Evolutionary conservation across 192 early-diverging fungal species (phyloP).

Genomic region (Diversispora eburnea): DNA sequence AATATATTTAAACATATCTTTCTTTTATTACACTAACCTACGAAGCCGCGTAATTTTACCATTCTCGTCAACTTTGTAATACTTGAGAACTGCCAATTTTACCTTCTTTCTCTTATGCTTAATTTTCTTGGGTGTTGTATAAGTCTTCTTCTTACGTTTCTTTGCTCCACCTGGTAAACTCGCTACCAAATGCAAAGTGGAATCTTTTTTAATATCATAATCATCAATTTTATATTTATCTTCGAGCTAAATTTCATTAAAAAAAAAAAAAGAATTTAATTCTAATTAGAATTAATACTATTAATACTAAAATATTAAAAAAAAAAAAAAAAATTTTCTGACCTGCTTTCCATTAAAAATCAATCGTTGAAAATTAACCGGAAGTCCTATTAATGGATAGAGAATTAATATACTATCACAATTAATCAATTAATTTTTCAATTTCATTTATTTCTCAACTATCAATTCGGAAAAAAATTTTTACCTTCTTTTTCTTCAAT

Average conservation of each 20-base stretch:
- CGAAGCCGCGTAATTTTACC: constrained; percentile 98
- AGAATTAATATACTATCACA: neutral
- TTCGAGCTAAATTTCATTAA: constrained; percentile 45
- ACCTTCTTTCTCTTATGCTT: constrained; percentile 99
- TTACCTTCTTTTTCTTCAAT: constrained; percentile 85
- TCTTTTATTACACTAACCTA: constrained; percentile 7
- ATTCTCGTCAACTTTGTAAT: constrained; percentile 97
- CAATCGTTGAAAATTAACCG: constrained; percentile 36
- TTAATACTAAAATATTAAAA: neutral
- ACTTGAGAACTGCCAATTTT: constrained; percentile 98
- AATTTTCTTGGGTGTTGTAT: constrained; percentile 99
- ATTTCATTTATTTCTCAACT: neutral
- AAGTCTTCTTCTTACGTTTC: constrained; percentile 99
- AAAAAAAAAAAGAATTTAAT: constrained; percentile 22
- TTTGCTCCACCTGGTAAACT: constrained; percentile 84
- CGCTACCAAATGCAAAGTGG: constrained; percentile 69
- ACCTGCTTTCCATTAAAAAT: constrained; percentile 25
- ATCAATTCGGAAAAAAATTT: neutral
- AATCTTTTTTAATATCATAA: constrained; percentile 62
- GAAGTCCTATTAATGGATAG: constrained; percentile 37
- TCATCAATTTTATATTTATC: constrained; percentile 46
- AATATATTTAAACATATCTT: neutral
- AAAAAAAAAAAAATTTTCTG: neutral
- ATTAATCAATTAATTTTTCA: neutral
- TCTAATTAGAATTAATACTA: neutral